These are phyloP conservation scores for Leccinum broughii DNA, from an alignment of 768 basidiomycete genomes.

Conservation along the genomic window DNA sequence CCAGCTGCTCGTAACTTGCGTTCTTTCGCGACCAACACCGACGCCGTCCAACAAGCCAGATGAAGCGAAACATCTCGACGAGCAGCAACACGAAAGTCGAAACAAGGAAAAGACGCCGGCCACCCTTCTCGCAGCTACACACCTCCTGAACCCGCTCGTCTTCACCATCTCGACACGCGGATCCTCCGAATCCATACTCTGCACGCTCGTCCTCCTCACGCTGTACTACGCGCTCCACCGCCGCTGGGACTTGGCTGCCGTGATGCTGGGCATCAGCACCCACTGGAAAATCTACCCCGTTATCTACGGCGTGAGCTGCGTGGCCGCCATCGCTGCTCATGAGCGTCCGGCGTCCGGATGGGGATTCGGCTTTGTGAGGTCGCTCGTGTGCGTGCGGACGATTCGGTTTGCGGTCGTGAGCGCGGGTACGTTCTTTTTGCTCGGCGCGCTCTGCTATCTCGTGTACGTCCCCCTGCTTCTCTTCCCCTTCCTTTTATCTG, in stretches of 20 bases:
- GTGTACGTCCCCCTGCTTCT: conserved; percentile 55
- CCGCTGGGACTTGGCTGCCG: conserved; percentile 65
- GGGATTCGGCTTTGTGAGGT: conserved; percentile 32
- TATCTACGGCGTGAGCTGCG: conserved; percentile 81
- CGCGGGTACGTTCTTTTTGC: conserved; percentile 60
- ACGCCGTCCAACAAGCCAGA: neutral
- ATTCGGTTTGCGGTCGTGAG: conserved; percentile 71
- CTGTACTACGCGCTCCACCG: conserved; percentile 59
- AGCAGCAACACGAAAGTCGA: neutral
- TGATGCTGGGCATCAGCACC: conserved; percentile 76
- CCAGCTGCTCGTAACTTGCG: conserved; percentile 50
- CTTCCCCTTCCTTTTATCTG: neutral
- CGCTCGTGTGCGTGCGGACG: conserved; percentile 49
- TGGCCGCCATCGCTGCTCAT: conserved; percentile 37
- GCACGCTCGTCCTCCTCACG: conserved; percentile 72
- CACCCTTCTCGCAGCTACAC: conserved; percentile 56
- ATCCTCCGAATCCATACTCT: conserved; percentile 89
- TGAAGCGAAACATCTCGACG: conserved; percentile 7
- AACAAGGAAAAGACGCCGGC: conserved; percentile 32
- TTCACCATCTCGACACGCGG: conserved; percentile 97
- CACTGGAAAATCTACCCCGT: conserved; percentile 99
- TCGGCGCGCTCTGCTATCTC: conserved; percentile 68
- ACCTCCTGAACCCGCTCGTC: conserved; percentile 92
- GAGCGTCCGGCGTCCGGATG: conserved; percentile 20
- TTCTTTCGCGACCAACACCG: conserved; percentile 38